Base-by-base conservation (phyloP, 306 rosid species). In the Alnus glutinosa region DNA sequence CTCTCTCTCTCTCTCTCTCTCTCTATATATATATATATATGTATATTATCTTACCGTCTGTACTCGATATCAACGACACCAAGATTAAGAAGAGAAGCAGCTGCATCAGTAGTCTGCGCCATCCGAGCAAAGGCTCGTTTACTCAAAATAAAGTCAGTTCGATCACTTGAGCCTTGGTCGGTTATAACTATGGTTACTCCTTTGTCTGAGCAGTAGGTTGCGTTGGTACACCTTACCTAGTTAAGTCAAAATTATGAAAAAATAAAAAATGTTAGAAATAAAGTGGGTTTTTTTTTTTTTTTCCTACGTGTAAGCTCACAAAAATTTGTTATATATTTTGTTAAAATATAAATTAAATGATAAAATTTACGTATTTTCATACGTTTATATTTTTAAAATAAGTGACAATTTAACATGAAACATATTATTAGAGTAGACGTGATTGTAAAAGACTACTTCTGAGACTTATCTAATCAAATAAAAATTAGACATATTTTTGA, bases 81-180 rank as follows among this genome's bases (percentile, higher is more conserved):
- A 58, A 82, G 88, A 13, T 89, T 79, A 18, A 86, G 55, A 52
- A 94, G 79, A 86, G 84, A 75, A 66, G 87, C 75, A 54, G 89
- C 93, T 18, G 86, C 85, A 36, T 89, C 86, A 50, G 83, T 10
- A 46, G 85, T 92, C 76, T 87, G 90, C 77, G 97, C 98, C 97
- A 94, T 91, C 19, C 68, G 39, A 57, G 86, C 23, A 49, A 85
- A 94, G 73, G 98, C 97, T 78, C 87, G 79, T 83, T 79, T 76
- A 87, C 95, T 94, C 64, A 94, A 80, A 78, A 94, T 86, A 55
- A 94, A 94, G 57, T 92, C 97, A 0, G 98, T 92, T 76, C 75
- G 70, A 58, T 44, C 70, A 16, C 97, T 71, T 18, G 95, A 88
- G 39, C 97, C 98, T 70, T 88, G 90, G 76, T 95, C 97, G 0